phyloP scores from a whole-genome alignment of 768 basidiomycete genomes.

The Lactarius sanguifluus region DNA sequence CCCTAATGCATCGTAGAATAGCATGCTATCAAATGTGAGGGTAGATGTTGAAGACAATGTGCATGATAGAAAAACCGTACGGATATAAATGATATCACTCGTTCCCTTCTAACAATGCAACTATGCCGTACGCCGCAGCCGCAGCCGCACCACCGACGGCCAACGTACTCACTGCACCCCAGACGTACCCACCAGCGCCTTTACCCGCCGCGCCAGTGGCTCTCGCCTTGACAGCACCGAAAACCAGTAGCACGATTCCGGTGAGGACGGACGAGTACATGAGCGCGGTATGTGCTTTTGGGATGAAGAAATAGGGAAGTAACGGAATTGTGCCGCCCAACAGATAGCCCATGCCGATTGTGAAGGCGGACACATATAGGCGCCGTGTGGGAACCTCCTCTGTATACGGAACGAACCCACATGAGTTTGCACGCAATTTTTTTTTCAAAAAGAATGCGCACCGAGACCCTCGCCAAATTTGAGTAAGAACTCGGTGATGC shows the following conservation, averaged over 20 bases:
- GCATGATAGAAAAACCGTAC: not conserved
- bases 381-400: constrained; percentile 88
- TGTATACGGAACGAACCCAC: constrained; percentile 31
- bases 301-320: constrained; percentile 88
- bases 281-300: constrained; percentile 62
- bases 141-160: constrained; percentile 91
- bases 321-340: constrained; percentile 92
- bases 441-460: constrained; percentile 33
- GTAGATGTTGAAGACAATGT: not conserved
- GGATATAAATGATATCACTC: not conserved
- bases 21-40: too few relatives aligned
- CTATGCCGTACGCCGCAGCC: constrained; percentile 63
- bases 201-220: constrained; percentile 75
- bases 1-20: not conserved
- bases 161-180: constrained; percentile 85
- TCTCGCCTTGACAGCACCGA: constrained; percentile 88
- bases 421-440: not conserved
- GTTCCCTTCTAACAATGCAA: constrained; percentile 46
- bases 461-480: constrained; percentile 95
- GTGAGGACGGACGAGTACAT: constrained; percentile 80
- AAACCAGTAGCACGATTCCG: constrained; percentile 80
- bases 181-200: constrained; percentile 67
- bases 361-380: constrained; percentile 88
- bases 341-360: constrained; percentile 94
- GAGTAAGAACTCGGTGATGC: constrained; percentile 89